Evolutionary conservation across 495 filamentous ascomycete genomes (phyloP).

Genomic region (Hyphodiscus hymeniophilus): DNA sequence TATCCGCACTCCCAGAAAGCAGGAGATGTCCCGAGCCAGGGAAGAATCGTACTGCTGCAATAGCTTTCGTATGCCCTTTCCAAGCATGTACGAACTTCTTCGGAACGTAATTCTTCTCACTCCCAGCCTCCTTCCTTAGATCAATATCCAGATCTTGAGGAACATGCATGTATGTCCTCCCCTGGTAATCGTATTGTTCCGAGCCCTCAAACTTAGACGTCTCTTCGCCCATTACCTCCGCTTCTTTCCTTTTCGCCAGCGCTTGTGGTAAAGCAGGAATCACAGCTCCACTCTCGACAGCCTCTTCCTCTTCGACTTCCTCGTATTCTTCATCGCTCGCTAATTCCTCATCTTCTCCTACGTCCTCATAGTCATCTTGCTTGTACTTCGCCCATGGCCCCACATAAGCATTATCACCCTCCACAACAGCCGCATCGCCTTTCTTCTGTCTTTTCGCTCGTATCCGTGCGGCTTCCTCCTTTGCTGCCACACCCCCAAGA

Average conservation of each 20-base stretch:
- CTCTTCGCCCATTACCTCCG: conserved; percentile 58
- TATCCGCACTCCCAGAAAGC: conserved; percentile 77
- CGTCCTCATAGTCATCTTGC: conserved; percentile 50
- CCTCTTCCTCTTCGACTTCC: conserved; percentile 49
- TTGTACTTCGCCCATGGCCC: conserved; percentile 92
- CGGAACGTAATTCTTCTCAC: conserved; percentile 78
- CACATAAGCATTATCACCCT: conserved; percentile 79
- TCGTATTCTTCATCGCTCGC: conserved; percentile 78
- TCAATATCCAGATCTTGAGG: conserved; percentile 93
- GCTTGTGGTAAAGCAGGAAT: conserved; percentile 47
- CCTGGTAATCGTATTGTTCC: conserved; percentile 82
- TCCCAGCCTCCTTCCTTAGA: conserved; percentile 70
- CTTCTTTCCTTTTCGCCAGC: conserved; percentile 46
- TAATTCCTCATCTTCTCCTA: conserved; percentile 40
- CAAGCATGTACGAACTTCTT: conserved; percentile 90
- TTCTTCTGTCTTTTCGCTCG: conserved; percentile 69
- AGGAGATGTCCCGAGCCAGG: conserved; percentile 80
- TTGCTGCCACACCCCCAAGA: conserved; percentile 37
- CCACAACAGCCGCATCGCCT: conserved; percentile 72
- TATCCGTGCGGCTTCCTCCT: conserved; percentile 57
- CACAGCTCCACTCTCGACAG: conserved; percentile 43
- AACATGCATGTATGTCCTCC: conserved; percentile 89
- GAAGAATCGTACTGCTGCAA: conserved; percentile 83
- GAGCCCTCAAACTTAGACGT: conserved; percentile 82
- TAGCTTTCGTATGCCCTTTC: conserved; percentile 76